Percentiles rank a stretch among this genome's conserved stretches.
Conservation (phyloP, 2,329 filamentous ascomycete species). For the Microdochium bolleyi region DNA sequence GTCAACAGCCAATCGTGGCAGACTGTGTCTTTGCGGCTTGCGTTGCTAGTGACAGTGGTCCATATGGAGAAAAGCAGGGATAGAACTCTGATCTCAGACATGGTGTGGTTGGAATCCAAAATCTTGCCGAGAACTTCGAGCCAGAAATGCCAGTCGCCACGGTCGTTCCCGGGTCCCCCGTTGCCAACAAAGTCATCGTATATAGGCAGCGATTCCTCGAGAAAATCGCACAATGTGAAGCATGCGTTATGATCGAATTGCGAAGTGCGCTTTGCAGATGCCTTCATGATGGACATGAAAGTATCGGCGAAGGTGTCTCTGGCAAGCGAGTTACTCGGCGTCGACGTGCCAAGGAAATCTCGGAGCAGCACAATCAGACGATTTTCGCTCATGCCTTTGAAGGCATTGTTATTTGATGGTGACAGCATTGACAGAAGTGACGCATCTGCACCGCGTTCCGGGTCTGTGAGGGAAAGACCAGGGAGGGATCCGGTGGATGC, state of each 20-base stretch:
- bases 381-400: conserved; percentile 82
- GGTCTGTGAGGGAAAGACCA: conserved; percentile 34
- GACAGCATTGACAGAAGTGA: conserved; percentile 55
- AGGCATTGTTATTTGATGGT: conserved; percentile 56
- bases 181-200: conserved; percentile 38
- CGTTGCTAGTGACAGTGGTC: conserved; percentile 61
- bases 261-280: conserved; percentile 66
- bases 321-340: conserved; percentile 27
- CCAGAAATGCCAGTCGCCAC: conserved; percentile 81
- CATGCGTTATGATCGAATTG: conserved; percentile 77
- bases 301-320: conserved; percentile 68
- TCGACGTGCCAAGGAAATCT: conserved; percentile 58
- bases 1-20: conserved; percentile 71
- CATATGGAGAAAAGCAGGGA: conserved; percentile 76
- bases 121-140: conserved; percentile 71
- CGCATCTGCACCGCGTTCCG: conserved; percentile 52
- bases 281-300: conserved; percentile 66
- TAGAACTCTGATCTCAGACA: conserved; percentile 80
- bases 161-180: conserved; percentile 25
- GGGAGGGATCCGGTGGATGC: conserved; percentile 39
- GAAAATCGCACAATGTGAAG: conserved; percentile 84
- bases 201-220: conserved; percentile 72
- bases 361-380: conserved; percentile 74
- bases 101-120: conserved; percentile 75
- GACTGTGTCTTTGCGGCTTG: conserved; percentile 58